A percentile compares a stretch with the other conserved stretches of the same genome.
Evolutionary conservation across 179 eudicot species (phyloP).

Genomic region (Dionaea muscipula): DNA sequence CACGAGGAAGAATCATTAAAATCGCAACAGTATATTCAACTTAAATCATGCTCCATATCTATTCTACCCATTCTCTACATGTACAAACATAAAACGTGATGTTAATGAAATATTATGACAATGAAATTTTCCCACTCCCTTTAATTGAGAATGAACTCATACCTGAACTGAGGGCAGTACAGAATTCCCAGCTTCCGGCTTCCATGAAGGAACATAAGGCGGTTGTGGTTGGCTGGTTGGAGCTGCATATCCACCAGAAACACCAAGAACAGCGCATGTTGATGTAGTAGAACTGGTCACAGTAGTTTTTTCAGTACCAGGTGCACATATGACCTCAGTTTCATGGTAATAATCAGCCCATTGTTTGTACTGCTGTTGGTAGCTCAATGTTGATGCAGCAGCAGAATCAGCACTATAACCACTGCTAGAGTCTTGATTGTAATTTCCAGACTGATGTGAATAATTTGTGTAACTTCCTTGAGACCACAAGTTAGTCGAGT

Average conservation of each 20-base stretch:
- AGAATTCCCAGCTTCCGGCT: slow-evolving; percentile 48
- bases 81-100: no score
- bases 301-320: slow-evolving; percentile 79
- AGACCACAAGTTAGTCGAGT: slow-evolving; percentile 60
- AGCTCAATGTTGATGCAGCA: slow-evolving; percentile 35
- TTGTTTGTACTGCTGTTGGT: slow-evolving; percentile 70
- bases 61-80: no score
- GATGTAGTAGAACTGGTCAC: slow-evolving; percentile 39
- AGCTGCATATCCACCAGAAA: slow-evolving; percentile 42
- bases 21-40: no score
- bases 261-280: slow-evolving; percentile 43
- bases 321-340: slow-evolving; percentile 92
- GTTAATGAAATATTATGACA: no score
- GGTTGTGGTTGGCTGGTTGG: slow-evolving; percentile 48
- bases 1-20: no score
- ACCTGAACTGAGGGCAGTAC: slow-evolving; percentile 64
- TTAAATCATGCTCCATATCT: no score
- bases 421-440: slow-evolving; percentile 57
- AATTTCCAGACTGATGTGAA: slow-evolving; percentile 50
- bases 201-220: slow-evolving; percentile 49
- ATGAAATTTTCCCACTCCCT: no score
- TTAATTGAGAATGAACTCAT: slow-evolving; percentile 9
- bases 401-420: slow-evolving; percentile 47
- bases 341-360: slow-evolving; percentile 92
- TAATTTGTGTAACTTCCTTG: slow-evolving; percentile 64